phyloP scores from a whole-genome alignment of 1,284 basidiomycete genomes.

The Athelia sp. region DNA sequence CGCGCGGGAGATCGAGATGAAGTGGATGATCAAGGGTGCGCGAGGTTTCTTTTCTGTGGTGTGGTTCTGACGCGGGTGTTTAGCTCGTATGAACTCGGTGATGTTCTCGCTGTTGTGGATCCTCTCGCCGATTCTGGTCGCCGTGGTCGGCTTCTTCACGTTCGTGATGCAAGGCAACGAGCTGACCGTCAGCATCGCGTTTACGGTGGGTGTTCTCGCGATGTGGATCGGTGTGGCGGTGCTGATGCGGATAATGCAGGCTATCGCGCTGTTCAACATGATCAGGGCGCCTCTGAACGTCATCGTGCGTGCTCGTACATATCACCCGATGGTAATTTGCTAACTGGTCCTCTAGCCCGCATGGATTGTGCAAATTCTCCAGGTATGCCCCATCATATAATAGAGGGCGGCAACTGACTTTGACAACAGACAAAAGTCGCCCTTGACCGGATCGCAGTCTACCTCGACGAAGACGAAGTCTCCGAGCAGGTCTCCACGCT shows the following conservation, averaged over 20 bases:
- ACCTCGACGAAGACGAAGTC: slow-evolving; percentile 73
- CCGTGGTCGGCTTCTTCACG: slow-evolving; percentile 61
- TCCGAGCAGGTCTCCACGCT: slow-evolving; percentile 43
- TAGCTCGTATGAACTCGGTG: slow-evolving; percentile 63
- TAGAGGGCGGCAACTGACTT: neutral
- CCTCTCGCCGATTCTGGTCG: slow-evolving; percentile 63
- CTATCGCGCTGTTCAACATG: slow-evolving; percentile 71
- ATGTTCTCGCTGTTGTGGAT: slow-evolving; percentile 63
- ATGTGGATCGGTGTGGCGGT: slow-evolving; percentile 3
- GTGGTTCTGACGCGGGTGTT: neutral
- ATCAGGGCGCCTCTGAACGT: slow-evolving; percentile 21
- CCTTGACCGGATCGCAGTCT: slow-evolving; percentile 76
- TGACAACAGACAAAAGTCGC: slow-evolving; percentile 62
- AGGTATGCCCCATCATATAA: no score
- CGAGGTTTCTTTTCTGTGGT: slow-evolving; percentile 5
- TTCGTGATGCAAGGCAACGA: slow-evolving; percentile 63
- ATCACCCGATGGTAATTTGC: no score
- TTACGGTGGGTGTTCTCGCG: slow-evolving; percentile 46
- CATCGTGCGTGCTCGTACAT: no score
- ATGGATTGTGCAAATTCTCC: no score
- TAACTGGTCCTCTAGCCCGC: no score
- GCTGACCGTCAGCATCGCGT: slow-evolving; percentile 62
- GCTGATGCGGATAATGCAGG: slow-evolving; percentile 26
- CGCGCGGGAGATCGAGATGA: slow-evolving; percentile 56
- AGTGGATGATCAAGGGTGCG: slow-evolving; percentile 67